Conservation (phyloP, 106 monocot species). For the Dioscorea alata region DNA sequence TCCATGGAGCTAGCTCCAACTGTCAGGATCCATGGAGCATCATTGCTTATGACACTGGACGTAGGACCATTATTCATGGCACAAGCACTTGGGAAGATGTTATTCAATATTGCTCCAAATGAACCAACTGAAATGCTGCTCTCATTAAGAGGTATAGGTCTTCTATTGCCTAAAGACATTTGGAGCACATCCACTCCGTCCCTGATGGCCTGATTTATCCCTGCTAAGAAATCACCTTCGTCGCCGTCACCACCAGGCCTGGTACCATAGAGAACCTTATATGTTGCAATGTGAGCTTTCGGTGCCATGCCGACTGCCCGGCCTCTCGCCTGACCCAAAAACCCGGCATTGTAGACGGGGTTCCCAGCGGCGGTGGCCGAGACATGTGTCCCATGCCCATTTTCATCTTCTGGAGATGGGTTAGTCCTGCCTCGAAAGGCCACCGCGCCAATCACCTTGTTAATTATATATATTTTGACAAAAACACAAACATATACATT, state of each 20-base stretch:
- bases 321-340: background rate
- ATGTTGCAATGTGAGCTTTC: background rate
- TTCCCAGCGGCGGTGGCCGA: background rate
- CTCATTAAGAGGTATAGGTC: background rate
- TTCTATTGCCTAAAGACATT: background rate
- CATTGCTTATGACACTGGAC: background rate
- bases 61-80: background rate
- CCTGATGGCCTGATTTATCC: background rate
- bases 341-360: background rate
- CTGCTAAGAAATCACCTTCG: too few species aligned
- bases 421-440: background rate
- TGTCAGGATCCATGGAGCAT: conserved; percentile 12
- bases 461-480: background rate
- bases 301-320: background rate
- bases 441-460: background rate
- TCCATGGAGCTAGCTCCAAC: conserved; percentile 21
- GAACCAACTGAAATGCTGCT: background rate
- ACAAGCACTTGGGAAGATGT: background rate
- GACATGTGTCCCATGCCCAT: background rate
- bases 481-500: too few species aligned
- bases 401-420: background rate
- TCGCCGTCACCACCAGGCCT: background rate
- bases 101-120: background rate
- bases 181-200: background rate
- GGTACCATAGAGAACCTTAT: background rate